Base-by-base conservation (phyloP, 2,329 filamentous ascomycete species). In the Neofusicoccum parvum region DNA sequence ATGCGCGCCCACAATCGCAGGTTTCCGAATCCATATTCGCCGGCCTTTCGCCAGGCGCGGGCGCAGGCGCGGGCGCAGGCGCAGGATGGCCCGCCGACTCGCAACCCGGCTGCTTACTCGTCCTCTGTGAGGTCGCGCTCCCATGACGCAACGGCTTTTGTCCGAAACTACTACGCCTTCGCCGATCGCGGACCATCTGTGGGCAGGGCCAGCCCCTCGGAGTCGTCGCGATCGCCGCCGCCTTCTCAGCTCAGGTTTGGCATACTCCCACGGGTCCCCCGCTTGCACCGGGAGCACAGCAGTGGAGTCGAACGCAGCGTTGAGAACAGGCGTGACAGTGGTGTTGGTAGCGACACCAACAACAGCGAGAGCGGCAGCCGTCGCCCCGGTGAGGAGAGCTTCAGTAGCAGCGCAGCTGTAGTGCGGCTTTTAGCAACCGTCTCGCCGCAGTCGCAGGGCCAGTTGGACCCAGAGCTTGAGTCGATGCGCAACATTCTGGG, bases 401-500 rank as follows among this genome's bases (percentile, higher is more conserved):
- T 32, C 43, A 20, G 39, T 12, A 20, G 43, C n/a, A 17, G n/a
- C 43, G n/a, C 43, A 17, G 43, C n/a, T n/a, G n/a, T 45, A 15
- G 43, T 15, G 14, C 58, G n/a, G n/a, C 7, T 45, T 5, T 45
- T 27, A 27, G 56, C 23, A 6, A 34, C 62, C 12, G 17, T 39
- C 27, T 32, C 27, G 27, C 27, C 27, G 27, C 27, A 32, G 58
- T 23, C 41, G 51, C 60, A 53, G 48, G 20, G 12, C 41, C 46
- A 58, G 5, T 68, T 75, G 4, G 75, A 78, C 23, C 73, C 74
- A 64, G 80, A 82, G 71, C 76, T 90, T 32, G 83, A 86, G 23
- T 86, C 88, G 51, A 90, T 94, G 85, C 89, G 91, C 70, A 83
- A 84, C 59, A 90, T 96, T 53, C 83, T 95, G 41, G 87, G 89